Evolutionary conservation across 495 filamentous ascomycete genomes (phyloP).

Genomic region (Aspergillus haitiensis): DNA sequence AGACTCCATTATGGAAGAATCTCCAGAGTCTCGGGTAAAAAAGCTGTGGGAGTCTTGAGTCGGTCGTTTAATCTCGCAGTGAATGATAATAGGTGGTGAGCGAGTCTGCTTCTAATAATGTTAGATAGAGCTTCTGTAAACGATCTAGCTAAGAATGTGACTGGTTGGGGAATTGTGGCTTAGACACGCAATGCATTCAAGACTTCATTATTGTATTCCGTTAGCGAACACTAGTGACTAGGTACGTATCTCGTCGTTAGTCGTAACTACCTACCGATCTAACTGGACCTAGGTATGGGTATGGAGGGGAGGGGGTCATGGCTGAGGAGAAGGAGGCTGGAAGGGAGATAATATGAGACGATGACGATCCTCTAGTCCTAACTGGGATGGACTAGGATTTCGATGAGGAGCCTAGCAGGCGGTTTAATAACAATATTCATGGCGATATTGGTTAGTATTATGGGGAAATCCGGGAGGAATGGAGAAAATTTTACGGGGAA

Average conservation of each 20-base stretch:
- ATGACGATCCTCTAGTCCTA: neutral
- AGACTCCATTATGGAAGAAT: too few relatives aligned
- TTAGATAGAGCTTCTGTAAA: too few relatives aligned
- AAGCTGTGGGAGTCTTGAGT: too few relatives aligned
- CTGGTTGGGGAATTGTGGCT: neutral
- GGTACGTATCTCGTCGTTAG: neutral
- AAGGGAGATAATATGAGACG: neutral
- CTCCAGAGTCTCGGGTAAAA: too few relatives aligned
- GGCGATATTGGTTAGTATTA: neutral
- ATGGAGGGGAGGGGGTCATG: neutral
- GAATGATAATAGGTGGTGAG: too few relatives aligned
- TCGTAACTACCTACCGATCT: too few relatives aligned
- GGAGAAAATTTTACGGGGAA: conserved; percentile 2
- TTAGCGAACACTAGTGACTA: neutral
- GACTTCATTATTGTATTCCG: too few relatives aligned
- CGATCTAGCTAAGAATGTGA: neutral
- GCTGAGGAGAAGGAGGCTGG: neutral
- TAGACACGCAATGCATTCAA: neutral
- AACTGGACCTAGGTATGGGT: neutral
- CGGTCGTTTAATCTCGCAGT: too few relatives aligned
- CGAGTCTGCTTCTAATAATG: too few relatives aligned
- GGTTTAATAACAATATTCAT: too few relatives aligned
- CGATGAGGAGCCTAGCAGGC: too few relatives aligned
- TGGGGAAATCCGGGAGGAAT: conserved; percentile 6
- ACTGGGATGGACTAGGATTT: neutral